Evolutionary conservation across 2,329 filamentous ascomycete genomes (phyloP).

Genomic region (Phaeosphaeriaceae sp.): DNA sequence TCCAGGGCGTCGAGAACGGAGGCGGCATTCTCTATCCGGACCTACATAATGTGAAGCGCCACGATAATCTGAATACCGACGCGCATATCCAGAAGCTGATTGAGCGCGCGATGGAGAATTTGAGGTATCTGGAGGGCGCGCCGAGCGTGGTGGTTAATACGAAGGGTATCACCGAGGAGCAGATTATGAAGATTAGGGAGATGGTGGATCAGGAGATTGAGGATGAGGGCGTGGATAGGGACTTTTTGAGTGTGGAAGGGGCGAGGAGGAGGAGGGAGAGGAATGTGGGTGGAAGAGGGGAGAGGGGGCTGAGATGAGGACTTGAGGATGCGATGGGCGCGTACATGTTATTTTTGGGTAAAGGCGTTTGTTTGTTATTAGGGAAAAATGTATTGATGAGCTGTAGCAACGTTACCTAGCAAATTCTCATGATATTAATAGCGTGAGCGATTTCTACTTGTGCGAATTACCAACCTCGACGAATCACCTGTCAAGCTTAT

Average conservation of each 20-base stretch:
- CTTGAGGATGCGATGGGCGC: too few species aligned
- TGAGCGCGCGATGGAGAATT: constrained; percentile 80
- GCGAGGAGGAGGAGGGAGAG: constrained; percentile 52
- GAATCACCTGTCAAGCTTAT: too few species aligned
- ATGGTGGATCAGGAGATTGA: constrained; percentile 72
- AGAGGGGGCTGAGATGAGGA: constrained; percentile 39
- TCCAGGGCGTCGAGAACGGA: constrained; percentile 76
- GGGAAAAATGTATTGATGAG: too few species aligned
- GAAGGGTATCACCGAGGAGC: constrained; percentile 77
- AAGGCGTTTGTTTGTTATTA: too few species aligned
- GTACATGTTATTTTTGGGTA: too few species aligned
- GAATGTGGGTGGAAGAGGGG: constrained; percentile 54
- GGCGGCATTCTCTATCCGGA: constrained; percentile 79
- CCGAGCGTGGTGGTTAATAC: constrained; percentile 80
- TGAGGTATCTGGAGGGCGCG: constrained; percentile 82
- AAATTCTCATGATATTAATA: too few species aligned
- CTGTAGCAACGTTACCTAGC: too few species aligned
- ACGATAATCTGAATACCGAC: constrained; percentile 79
- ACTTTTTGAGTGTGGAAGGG: constrained; percentile 63
- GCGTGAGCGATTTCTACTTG: too few species aligned
- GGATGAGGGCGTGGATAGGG: constrained; percentile 68
- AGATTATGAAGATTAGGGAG: constrained; percentile 62
- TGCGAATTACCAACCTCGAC: too few species aligned
- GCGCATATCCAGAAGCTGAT: constrained; percentile 80
- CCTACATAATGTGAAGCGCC: constrained; percentile 75